Conservation (phyloP, 495 filamentous ascomycete species). For the Alectoria sarmentosa region DNA sequence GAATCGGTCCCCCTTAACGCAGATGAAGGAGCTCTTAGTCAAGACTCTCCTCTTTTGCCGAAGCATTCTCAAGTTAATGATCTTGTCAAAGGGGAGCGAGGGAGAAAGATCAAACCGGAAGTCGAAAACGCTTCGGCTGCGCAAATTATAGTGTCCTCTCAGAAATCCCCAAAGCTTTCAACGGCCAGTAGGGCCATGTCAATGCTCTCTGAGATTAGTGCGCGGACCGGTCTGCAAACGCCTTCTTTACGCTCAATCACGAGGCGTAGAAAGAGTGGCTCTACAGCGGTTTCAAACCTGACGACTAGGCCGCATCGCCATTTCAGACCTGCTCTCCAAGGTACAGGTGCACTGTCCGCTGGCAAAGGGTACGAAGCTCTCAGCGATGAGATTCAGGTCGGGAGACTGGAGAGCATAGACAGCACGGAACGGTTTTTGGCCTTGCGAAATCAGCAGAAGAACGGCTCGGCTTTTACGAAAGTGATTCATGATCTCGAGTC, state of each 20-base stretch:
- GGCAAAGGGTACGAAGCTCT: slow-evolving; percentile 1
- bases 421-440: slow-evolving; percentile 5
- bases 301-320: slow-evolving; percentile 14
- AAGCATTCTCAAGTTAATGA: background rate
- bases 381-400: background rate
- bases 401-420: background rate
- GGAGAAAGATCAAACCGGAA: background rate
- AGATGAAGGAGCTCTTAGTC: background rate
- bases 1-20: slow-evolving; percentile 7
- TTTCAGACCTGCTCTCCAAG: background rate
- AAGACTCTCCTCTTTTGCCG: slow-evolving; percentile 16
- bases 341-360: background rate
- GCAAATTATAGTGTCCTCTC: background rate
- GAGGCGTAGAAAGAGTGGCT: slow-evolving; percentile 10
- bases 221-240: slow-evolving; percentile 10
- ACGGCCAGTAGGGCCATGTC: slow-evolving; percentile 21
- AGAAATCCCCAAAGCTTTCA: slow-evolving; percentile 6
- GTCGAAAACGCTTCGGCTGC: background rate
- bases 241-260: slow-evolving; percentile 13
- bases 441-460: slow-evolving; percentile 14
- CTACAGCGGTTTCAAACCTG: slow-evolving; percentile 11
- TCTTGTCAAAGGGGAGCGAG: background rate
- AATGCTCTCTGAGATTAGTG: slow-evolving; percentile 20
- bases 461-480: slow-evolving; percentile 19
- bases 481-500: slow-evolving; percentile 40